Base-by-base conservation (phyloP, 2,329 filamentous ascomycete genomes). In the Coniochaeta hoffmannii region DNA sequence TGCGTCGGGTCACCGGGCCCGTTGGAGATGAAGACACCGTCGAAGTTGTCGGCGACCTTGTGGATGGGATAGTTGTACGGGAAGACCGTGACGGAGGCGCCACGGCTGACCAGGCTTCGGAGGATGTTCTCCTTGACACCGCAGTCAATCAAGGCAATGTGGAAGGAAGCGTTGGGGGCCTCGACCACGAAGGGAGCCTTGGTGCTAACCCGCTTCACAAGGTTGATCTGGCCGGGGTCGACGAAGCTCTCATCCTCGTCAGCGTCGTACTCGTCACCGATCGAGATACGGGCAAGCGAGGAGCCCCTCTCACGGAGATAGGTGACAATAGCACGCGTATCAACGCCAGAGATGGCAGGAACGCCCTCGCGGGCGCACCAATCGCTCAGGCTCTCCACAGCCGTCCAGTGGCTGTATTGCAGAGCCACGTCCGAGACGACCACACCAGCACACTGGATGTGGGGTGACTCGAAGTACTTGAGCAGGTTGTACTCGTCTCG, bases 81-180 rank as follows among this genome's bases (percentile, higher is more conserved):
- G 79, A 99, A 95, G 66, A 90, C 89, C 38, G 94, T 97, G 61
- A 96, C 89, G 60, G 89, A 92, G 54, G 92, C 90, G 58, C 94
- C 94, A 61, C 94, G 91, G 73, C 83, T 87, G 68, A 97, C 92
- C 58, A 99, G 80, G 71, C 89, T 95, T 68, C 94, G 90, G 58
- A 99, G 86, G 66, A 99, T 99, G 79, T 99, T 99, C 83, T 99
- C 94, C 83, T 99, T 99, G 64, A 97, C 94, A 78, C 94, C 94
- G 68, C 94, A 99, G 76, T 99, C 94, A 69, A 99, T 88, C 63
- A 99, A 82, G 57, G 93, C 94, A 64, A 99, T 85, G 76, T 99
- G 94, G 71, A 90, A 87, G 66, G 88, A 85, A 60, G 93, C 90
- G 62, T 87, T 83, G 31, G 86, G 83, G 53, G 92, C 91, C 71